phyloP scores from a whole-genome alignment of 768 basidiomycete species.

The Megacollybia marginata region DNA sequence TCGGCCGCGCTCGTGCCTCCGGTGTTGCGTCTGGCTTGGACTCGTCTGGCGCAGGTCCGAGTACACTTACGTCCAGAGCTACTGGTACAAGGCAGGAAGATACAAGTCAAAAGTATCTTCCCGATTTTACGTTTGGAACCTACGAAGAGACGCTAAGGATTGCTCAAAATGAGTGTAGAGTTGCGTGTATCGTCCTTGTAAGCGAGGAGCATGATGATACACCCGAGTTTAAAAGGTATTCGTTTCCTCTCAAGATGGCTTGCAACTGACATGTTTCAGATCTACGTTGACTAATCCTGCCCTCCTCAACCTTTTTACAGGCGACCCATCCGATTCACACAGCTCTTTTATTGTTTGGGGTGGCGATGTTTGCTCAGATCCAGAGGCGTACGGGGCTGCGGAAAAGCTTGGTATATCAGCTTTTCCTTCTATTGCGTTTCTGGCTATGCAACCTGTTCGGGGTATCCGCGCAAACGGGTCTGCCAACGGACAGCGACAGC shows the following conservation, averaged over 20 bases:
- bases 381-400: conserved; percentile 70
- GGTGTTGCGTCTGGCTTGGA: conserved; percentile 25
- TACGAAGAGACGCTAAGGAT: conserved; percentile 74
- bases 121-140: conserved; percentile 72
- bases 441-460: conserved; percentile 76
- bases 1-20: conserved; percentile 26
- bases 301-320: conserved; percentile 60
- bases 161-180: conserved; percentile 64
- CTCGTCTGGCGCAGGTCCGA: conserved; percentile 31
- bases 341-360: conserved; percentile 87
- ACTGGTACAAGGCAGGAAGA: conserved; percentile 14
- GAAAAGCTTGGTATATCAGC: conserved; percentile 83
- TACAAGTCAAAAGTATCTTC: conserved; percentile 47
- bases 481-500: conserved; percentile 7
- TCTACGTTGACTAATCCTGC: conserved; percentile 68
- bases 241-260: not conserved
- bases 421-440: conserved; percentile 88
- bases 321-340: conserved; percentile 12
- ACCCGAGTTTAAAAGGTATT: conserved; percentile 74
- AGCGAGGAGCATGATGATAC: conserved; percentile 91
- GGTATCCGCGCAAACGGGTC: conserved; percentile 29
- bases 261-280: conserved; percentile 25
- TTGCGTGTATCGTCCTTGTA: conserved; percentile 77
- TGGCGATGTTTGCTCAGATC: conserved; percentile 71
- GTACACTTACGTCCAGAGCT: conserved; percentile 31